Evolutionary conservation across 192 early-diverging fungal genomes (phyloP), one percentile per base, ranked within the genome.

Genomic region (Allomyces macrogynus): DNA sequence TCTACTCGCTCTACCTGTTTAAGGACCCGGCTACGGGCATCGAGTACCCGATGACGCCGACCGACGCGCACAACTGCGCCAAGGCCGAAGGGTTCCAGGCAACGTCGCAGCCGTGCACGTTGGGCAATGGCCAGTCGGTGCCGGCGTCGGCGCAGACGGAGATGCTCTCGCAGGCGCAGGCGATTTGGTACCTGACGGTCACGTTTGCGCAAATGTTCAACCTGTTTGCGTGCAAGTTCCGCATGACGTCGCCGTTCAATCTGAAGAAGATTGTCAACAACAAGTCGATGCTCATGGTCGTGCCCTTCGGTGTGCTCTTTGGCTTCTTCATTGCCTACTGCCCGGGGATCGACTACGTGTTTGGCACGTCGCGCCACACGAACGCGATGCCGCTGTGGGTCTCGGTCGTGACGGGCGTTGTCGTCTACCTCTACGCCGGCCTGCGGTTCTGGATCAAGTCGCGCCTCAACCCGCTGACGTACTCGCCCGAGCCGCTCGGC

Each of bases 191-290:
- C 71, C 74, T 89, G 11, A 77, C 78, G 25, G 77, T 97, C 23
- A 77, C 92, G 78, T 84, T 93, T 71, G 77, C 84, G 75, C 94
- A 97, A 71, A 83, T 89, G 66, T 94, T 92, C 80, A 97, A 97
- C 77, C 69, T 92, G 79, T 95, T 97, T 72, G 87, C 88, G 22
- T 88, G 86, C 77, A 97, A 95, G 80, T 84, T 86, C 57, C 71
- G 86, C 16, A 76, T 86, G 63, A 74, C 78, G 7, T 66, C 91
- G 65, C 91, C 90, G 22, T 86, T 86, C 72, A 87, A 90, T 79
- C 87, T 93, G 74, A 72, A 80, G 40, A 97, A 97, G 81, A 67
- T 67, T 23, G 70, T 73, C 22, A 84, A 78, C 18, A 95, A 89
- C 71, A 54, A 77, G 68, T 85, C 87, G 61, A 76, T 92, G 42